These are phyloP conservation scores for Sporothrix pseudoabietina DNA, from an alignment of 2,329 filamentous ascomycete species.

Conservation along the genomic window DNA sequence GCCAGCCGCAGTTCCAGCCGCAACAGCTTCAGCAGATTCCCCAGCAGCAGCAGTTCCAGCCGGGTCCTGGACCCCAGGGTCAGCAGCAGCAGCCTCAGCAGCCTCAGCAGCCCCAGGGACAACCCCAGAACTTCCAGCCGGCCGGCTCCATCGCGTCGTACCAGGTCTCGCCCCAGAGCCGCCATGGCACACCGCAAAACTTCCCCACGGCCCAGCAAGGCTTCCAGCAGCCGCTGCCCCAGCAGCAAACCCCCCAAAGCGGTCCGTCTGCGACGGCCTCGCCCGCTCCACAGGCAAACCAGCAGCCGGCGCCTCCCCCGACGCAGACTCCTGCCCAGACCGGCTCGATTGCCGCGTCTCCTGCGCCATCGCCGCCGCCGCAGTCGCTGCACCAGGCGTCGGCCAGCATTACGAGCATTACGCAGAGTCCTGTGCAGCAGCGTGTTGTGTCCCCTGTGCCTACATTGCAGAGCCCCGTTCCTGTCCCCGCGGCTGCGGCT, in stretches of 20 bases:
- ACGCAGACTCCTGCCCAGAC: not conserved
- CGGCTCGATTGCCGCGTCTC: not conserved
- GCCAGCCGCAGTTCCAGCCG: not conserved
- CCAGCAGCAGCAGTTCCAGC: not conserved
- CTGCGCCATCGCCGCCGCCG: not conserved
- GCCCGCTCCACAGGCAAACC: not conserved
- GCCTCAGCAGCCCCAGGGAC: not conserved
- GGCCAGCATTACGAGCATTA: not conserved
- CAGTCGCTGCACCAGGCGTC: not conserved
- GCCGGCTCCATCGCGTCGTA: conserved; percentile 1
- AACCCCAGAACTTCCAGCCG: conserved; percentile 1
- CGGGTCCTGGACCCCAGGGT: not conserved
- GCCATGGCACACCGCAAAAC: conserved; percentile 26
- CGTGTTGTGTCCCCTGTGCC: not conserved
- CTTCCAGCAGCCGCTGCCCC: conserved; percentile 15
- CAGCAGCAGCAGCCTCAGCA: not conserved
- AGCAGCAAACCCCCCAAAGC: not conserved
- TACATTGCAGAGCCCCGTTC: not conserved
- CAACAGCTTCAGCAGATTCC: not conserved
- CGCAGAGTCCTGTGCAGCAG: conserved; percentile 6
- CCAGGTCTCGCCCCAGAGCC: conserved; percentile 29
- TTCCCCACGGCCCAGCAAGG: conserved; percentile 17
- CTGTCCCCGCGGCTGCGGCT: not conserved
- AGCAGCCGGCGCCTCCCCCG: not conserved
- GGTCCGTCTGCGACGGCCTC: not conserved